phyloP scores from a whole-genome alignment of 2,329 filamentous ascomycete species.

The Colletotrichum zoysiae region DNA sequence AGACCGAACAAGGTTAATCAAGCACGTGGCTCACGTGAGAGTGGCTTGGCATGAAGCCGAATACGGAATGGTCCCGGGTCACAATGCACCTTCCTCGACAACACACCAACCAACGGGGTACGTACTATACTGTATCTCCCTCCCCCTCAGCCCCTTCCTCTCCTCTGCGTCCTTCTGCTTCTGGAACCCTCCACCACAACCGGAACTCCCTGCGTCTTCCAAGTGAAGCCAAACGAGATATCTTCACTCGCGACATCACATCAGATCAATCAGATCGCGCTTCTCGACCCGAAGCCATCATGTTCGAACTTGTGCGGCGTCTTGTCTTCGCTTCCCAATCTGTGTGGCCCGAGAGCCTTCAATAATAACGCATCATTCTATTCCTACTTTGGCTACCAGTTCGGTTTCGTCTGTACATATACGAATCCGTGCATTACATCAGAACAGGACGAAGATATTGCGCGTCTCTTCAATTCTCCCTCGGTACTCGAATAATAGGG shows the following conservation, averaged over 20 bases:
- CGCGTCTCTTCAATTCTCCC: slow-evolving; percentile 12
- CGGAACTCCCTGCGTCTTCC: slow-evolving; percentile 36
- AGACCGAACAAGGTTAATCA: no score
- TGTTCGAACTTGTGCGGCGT: neutral
- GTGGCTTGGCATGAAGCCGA: neutral
- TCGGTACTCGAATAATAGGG: slow-evolving; percentile 1
- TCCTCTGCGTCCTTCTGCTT: neutral
- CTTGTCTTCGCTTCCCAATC: neutral
- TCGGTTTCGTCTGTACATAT: neutral
- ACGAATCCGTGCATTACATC: neutral
- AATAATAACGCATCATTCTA: neutral
- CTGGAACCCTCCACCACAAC: no score
- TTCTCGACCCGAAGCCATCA: neutral
- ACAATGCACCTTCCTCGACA: neutral
- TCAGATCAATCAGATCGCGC: neutral
- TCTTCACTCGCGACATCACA: no score
- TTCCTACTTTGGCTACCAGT: neutral
- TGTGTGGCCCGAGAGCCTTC: neutral
- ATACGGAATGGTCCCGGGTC: neutral
- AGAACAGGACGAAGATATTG: neutral
- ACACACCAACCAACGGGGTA: neutral
- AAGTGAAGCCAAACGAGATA: neutral
- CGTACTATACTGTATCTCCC: neutral
- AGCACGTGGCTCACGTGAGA: neutral
- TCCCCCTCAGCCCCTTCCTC: neutral